Conservation (phyloP, 1,284 basidiomycete species). For the Heterobasidion occidentale region DNA sequence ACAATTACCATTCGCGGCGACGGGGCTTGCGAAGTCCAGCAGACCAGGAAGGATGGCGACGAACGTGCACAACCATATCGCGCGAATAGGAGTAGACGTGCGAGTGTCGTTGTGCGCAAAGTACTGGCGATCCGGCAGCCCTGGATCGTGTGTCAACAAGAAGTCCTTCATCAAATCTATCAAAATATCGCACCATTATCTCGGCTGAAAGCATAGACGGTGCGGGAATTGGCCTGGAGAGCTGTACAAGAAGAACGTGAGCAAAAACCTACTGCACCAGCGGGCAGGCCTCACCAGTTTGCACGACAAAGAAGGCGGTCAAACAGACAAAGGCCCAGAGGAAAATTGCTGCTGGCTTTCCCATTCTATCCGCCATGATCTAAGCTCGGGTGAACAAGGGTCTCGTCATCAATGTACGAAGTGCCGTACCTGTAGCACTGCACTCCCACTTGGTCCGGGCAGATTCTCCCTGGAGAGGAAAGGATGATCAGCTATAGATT, state of each 20-base stretch:
- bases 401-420: background rate
- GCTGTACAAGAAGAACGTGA: constrained; percentile 26
- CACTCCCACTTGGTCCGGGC: constrained; percentile 58
- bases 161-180: background rate
- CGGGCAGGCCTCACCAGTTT: constrained; percentile 28
- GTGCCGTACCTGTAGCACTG: constrained; percentile 55
- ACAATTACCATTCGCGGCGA: constrained; percentile 58
- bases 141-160: constrained; percentile 21
- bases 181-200: constrained; percentile 47
- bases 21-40: constrained; percentile 69
- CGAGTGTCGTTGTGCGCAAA: constrained; percentile 62
- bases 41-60: constrained; percentile 66
- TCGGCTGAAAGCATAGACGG: constrained; percentile 86
- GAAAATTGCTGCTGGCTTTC: constrained; percentile 61
- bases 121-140: constrained; percentile 75
- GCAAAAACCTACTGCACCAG: too few species aligned
- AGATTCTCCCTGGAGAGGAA: constrained; percentile 42
- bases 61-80: constrained; percentile 75
- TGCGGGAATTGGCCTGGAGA: constrained; percentile 82
- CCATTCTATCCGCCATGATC: constrained; percentile 73
- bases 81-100: constrained; percentile 75
- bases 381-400: constrained; percentile 17
- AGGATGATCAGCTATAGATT: background rate
- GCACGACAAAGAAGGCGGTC: constrained; percentile 79
- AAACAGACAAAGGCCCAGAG: constrained; percentile 75